Evolutionary conservation across 305 asterid genomes (phyloP), one percentile per base, ranked within the genome.

Genomic region (Euphrasia arctica): DNA sequence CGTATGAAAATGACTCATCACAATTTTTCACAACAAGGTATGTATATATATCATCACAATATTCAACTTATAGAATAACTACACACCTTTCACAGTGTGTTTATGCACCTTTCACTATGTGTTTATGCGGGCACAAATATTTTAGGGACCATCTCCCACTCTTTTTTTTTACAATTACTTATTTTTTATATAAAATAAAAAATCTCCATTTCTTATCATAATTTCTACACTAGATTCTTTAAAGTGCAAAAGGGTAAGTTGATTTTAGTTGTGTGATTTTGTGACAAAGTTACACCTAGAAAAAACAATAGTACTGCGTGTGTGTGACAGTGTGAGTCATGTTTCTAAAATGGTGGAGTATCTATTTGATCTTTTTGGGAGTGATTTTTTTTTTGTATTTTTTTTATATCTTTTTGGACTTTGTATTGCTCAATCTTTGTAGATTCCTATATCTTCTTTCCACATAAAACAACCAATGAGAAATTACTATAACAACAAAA

Each of bases 371-470:
- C 39, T 45, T 54, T 42, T 64, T 34, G 27, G 60, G 61, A 31
- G 69, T 39, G 41, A 31, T 22, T 18, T 18, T 18, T 18, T 25
- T 25, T 25, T 25, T 25, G 31, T 47, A 45, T 57, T 57, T 50
- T 27, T 34, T 28, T 65, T 54, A 50, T 41, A 52, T 62, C 54
- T 56, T 55, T 10, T 42, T 43, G n/a, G 27, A 6, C 58, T 61
- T 72, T 64, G 51, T 68, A 49, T 70, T 36, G 18, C 70, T 50
- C 62, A 70, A 66, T 65, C 27, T 49, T 45, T 58, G 58, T 65
- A 74, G 79, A 68, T 78, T 32, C 79, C 54, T 72, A 70, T 79
- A 74, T 67, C 71, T 70, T 43, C 78, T 62, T 66, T 72, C 65
- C n/a, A 29, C n/a, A 12, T 69, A 63, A 68, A 62, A 66, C 58